Evolutionary conservation across 148 eudicot species (phyloP).

Genomic region (Cornus kousa): DNA sequence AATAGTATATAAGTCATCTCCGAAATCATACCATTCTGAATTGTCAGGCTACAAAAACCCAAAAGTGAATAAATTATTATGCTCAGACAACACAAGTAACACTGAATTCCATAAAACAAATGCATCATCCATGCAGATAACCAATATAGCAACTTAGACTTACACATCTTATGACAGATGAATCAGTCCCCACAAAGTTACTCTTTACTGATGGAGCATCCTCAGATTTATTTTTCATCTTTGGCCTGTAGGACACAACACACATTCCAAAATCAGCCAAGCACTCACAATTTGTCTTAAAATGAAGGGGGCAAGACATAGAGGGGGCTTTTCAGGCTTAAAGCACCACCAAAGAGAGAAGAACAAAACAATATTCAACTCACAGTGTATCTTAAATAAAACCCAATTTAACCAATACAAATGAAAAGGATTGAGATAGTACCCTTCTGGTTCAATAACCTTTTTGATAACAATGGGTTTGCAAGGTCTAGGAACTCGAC

Average conservation of each 20-base stretch:
- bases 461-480: slow-evolving; percentile 39
- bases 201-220: slow-evolving; percentile 42
- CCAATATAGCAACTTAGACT: neutral
- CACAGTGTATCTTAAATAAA: neutral
- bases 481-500: slow-evolving; percentile 87
- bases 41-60: slow-evolving; percentile 56
- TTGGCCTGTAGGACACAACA: slow-evolving; percentile 52
- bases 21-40: slow-evolving; percentile 69
- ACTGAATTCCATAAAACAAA: neutral
- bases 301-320: neutral
- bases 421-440: slow-evolving; percentile 43
- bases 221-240: slow-evolving; percentile 39
- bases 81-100: neutral
- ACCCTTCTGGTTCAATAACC: slow-evolving; percentile 34
- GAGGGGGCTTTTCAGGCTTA: neutral
- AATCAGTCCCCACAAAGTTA: slow-evolving; percentile 26
- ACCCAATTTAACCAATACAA: neutral
- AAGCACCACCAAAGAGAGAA: slow-evolving; percentile 2
- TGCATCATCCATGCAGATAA: neutral
- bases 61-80: too few relatives aligned
- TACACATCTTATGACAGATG: slow-evolving; percentile 54
- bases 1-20: too few relatives aligned
- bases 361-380: neutral
- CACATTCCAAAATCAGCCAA: slow-evolving; percentile 6
- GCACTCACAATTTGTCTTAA: neutral